phyloP scores from a whole-genome alignment of 23 red algal species.

The Gracilaria caudata region DNA sequence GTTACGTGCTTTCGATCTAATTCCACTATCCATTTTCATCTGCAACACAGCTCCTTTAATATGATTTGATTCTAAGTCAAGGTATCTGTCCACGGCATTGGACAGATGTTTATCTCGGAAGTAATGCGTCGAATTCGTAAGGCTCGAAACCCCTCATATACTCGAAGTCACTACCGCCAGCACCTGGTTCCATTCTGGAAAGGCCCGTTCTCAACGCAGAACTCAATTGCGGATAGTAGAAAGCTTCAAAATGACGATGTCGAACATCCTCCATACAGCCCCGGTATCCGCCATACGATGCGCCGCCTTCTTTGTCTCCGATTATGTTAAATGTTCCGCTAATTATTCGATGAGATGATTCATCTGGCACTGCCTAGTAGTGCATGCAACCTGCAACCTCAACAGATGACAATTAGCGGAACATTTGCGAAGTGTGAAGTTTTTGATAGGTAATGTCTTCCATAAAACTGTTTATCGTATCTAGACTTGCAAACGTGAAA shows the following conservation, averaged over 20 bases:
- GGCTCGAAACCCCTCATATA: slow-evolving; percentile 85
- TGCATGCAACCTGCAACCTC: slow-evolving; percentile 53
- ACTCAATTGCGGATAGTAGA: slow-evolving; percentile 90
- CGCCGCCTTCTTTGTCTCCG: slow-evolving; percentile 36
- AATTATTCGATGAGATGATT: slow-evolving; percentile 27
- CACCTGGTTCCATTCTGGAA: slow-evolving; percentile 81
- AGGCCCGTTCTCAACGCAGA: slow-evolving; percentile 73
- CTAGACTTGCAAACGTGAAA: slow-evolving; percentile 79
- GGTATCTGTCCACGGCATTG: slow-evolving; percentile 40
- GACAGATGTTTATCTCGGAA: slow-evolving; percentile 51
- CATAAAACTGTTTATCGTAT: slow-evolving; percentile 74
- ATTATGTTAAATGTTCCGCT: slow-evolving; percentile 68
- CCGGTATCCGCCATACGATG: slow-evolving; percentile 91
- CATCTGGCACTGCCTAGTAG: no score
- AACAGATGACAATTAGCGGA: no score
- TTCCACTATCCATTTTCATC: slow-evolving; percentile 52
- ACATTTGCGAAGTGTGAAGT: slow-evolving; percentile 69
- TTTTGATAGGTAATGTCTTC: slow-evolving; percentile 75
- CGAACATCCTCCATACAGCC: slow-evolving; percentile 78
- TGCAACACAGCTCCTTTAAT: slow-evolving; percentile 57
- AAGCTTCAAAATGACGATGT: slow-evolving; percentile 90
- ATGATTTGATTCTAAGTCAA: slow-evolving; percentile 38
- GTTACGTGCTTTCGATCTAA: slow-evolving; percentile 55
- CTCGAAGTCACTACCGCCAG: slow-evolving; percentile 92
- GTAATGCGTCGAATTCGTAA: slow-evolving; percentile 82